phyloP scores from a whole-genome alignment of 2,329 filamentous ascomycete species.

The Cladophialophora immunda region DNA sequence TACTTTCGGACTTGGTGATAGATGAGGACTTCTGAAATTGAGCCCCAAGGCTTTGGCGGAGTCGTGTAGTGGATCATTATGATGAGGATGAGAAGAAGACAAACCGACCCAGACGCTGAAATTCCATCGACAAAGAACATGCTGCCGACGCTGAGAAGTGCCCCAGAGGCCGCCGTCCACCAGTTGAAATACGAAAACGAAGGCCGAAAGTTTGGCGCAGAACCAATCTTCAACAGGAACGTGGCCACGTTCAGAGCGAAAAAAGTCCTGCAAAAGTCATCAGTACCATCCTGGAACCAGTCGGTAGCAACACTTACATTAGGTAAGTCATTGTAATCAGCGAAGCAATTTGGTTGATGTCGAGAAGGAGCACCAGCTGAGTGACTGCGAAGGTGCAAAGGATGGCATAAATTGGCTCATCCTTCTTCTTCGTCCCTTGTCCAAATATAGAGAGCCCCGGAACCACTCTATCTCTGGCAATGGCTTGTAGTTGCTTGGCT shows the following conservation, averaged over 20 bases:
- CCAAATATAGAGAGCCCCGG: constrained; percentile 79
- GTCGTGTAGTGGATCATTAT: constrained; percentile 84
- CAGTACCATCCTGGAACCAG: constrained; percentile 1
- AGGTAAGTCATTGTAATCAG: constrained; percentile 91
- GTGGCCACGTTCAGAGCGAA: constrained; percentile 88
- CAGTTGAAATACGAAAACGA: constrained; percentile 90
- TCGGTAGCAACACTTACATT: constrained; percentile 59
- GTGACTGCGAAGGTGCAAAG: constrained; percentile 77
- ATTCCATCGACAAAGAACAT: constrained; percentile 92
- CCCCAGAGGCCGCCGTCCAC: constrained; percentile 79
- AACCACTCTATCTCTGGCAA: constrained; percentile 79
- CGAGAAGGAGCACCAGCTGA: constrained; percentile 80
- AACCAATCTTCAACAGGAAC: constrained; percentile 84
- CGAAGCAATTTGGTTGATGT: constrained; percentile 88
- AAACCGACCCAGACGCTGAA: constrained; percentile 79
- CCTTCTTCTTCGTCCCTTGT: constrained; percentile 73
- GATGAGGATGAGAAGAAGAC: constrained; percentile 78
- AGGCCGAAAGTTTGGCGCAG: constrained; percentile 86
- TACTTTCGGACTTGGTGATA: constrained; percentile 91
- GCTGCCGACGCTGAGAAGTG: constrained; percentile 76
- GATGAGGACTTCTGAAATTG: constrained; percentile 84
- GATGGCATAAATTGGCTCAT: constrained; percentile 80
- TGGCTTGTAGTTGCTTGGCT: constrained; percentile 83
- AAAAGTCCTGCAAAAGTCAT: constrained; percentile 65
- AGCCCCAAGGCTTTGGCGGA: constrained; percentile 84